Conservation (phyloP, 1,284 basidiomycete species). For the Cerrena zonata region DNA sequence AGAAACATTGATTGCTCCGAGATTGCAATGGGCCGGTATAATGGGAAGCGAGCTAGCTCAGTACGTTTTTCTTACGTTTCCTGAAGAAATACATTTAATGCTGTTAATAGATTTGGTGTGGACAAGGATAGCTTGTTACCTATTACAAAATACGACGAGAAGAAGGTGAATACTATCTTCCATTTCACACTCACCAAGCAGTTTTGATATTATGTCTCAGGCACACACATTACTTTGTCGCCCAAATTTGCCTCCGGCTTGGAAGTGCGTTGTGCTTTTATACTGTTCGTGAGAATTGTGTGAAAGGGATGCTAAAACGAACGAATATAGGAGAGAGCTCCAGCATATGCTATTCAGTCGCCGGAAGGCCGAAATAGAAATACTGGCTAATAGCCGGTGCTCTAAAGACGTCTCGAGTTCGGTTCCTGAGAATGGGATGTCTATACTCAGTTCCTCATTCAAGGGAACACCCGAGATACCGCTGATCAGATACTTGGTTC, state of each 20-base stretch:
- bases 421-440: too few relatives aligned
- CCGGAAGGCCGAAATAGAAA: slow-evolving; percentile 86
- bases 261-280: slow-evolving; percentile 52
- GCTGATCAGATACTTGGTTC: background rate
- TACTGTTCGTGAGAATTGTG: background rate
- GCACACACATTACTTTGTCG: slow-evolving; percentile 62
- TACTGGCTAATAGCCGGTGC: slow-evolving; percentile 39
- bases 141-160: slow-evolving; percentile 66
- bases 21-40: slow-evolving; percentile 78
- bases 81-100: too few relatives aligned
- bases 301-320: background rate
- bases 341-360: slow-evolving; percentile 70
- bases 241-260: slow-evolving; percentile 48
- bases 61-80: slow-evolving; percentile 36
- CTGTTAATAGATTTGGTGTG: slow-evolving; percentile 56
- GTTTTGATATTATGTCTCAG: too few relatives aligned
- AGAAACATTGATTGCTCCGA: slow-evolving; percentile 53
- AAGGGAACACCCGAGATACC: background rate
- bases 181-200: too few relatives aligned
- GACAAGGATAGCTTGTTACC: slow-evolving; percentile 59
- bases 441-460: too few relatives aligned
- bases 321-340: slow-evolving; percentile 60
- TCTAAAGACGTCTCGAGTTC: too few relatives aligned
- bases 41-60: slow-evolving; percentile 53
- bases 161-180: slow-evolving; percentile 46